A percentile compares a stretch with the other conserved stretches of the same genome.
These are phyloP conservation scores for Toxicodendron radicans DNA, from an alignment of 345 rosid species.

Conservation along the genomic window DNA sequence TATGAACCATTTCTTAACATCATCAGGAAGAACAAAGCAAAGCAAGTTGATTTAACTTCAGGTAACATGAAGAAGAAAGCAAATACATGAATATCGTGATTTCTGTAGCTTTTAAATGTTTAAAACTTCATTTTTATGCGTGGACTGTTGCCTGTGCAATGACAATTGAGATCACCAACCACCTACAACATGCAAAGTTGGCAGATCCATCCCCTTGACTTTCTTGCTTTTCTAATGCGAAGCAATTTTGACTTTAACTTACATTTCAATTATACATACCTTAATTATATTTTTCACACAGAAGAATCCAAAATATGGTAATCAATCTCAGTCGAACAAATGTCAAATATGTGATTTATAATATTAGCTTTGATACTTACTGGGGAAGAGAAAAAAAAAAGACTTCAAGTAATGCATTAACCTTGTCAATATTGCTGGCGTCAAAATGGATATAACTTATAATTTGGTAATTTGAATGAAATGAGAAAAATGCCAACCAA, in stretches of 20 bases:
- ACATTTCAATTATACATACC: background rate
- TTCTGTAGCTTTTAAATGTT: background rate
- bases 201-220: constrained; percentile 18
- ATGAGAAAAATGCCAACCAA: constrained; percentile 22
- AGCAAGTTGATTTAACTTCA: background rate
- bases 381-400: no score
- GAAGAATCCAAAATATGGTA: background rate
- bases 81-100: background rate
- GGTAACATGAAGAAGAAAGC: background rate
- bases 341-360: no score
- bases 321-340: no score
- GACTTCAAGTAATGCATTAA: background rate
- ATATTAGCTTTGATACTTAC: no score
- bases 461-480: constrained; percentile 7
- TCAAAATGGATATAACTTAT: constrained; percentile 11
- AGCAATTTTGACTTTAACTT: constrained; percentile 7
- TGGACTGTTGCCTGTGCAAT: constrained; percentile 22
- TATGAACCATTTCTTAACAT: background rate
- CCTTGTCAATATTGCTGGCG: constrained; percentile 1
- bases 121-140: background rate
- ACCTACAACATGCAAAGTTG: background rate
- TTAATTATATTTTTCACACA: no score
- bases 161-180: constrained; percentile 32
- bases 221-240: background rate
- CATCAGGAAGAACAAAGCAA: background rate